These are phyloP conservation scores for Hanseniaspora lindneri DNA, from an alignment of 805 yeast species.

Conservation along the genomic window DNA sequence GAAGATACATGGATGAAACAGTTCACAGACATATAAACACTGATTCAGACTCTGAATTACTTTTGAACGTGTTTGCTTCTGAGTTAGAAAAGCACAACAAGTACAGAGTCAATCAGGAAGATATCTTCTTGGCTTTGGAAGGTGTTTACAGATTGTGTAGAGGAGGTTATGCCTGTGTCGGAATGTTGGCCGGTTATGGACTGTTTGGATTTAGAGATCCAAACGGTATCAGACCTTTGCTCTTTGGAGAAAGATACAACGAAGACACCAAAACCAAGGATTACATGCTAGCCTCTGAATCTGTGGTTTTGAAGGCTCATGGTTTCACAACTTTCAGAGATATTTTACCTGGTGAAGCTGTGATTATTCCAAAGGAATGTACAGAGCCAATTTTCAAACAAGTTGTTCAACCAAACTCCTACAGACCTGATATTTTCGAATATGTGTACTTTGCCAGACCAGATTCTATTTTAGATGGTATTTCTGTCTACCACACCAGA, in stretches of 20 bases:
- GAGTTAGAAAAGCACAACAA: conserved; percentile 86
- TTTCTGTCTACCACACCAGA: conserved; percentile 85
- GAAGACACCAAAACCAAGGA: conserved; percentile 55
- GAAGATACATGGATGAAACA: conserved; percentile 72
- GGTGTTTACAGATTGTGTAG: conserved; percentile 73
- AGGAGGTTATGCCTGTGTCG: conserved; percentile 96
- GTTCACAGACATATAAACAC: conserved; percentile 97
- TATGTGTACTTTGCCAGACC: conserved; percentile 98
- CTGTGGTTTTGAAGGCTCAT: conserved; percentile 87
- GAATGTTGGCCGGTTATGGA: conserved; percentile 93
- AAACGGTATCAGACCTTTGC: conserved; percentile 85
- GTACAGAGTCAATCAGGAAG: conserved; percentile 81
- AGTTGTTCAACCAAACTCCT: conserved; percentile 62
- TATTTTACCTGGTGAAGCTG: conserved; percentile 90
- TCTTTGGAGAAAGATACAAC: conserved; percentile 69
- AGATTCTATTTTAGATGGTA: conserved; percentile 92
- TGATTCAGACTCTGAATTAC: conserved; percentile 86
- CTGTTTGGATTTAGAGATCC: conserved; percentile 94
- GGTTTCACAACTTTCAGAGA: conserved; percentile 73
- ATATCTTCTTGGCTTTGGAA: conserved; percentile 71
- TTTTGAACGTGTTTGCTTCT: conserved; percentile 81
- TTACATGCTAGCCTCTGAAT: conserved; percentile 90
- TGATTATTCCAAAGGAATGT: conserved; percentile 70
- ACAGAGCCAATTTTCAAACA: conserved; percentile 70
- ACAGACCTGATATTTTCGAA: conserved; percentile 93